Conservation (phyloP, 208 protist species). For the Acanthamoeba divionensis region DNA sequence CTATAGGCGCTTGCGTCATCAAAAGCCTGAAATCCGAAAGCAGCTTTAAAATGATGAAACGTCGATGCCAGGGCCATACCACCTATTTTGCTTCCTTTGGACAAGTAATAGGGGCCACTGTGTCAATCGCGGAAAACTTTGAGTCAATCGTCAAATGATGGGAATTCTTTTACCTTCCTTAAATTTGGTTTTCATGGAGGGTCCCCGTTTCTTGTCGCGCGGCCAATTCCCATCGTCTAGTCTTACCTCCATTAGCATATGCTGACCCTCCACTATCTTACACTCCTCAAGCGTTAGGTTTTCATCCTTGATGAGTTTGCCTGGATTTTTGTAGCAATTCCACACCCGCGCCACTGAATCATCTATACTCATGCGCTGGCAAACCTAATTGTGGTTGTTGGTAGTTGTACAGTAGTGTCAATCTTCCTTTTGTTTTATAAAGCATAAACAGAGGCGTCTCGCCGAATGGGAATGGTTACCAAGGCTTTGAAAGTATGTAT, state of each 20-base stretch:
- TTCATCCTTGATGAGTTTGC: constrained; percentile 8
- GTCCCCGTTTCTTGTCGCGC: not conserved
- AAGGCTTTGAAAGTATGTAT: not conserved
- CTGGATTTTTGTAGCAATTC: not conserved
- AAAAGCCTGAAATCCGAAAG: too few species aligned
- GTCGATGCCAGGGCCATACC: not conserved
- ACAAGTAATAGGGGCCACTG: not conserved
- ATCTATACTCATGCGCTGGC: not conserved
- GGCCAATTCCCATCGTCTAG: constrained; percentile 46
- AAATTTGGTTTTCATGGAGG: not conserved
- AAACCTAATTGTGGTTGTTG: too few species aligned
- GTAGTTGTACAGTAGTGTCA: too few species aligned
- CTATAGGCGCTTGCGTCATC: too few species aligned
- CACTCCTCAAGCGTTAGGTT: constrained; percentile 23
- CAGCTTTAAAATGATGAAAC: too few species aligned
- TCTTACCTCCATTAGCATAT: constrained; percentile 23
- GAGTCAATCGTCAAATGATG: too few species aligned
- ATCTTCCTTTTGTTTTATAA: too few species aligned
- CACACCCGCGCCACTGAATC: not conserved
- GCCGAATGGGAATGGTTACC: too few species aligned
- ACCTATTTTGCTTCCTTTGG: not conserved
- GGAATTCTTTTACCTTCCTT: not conserved
- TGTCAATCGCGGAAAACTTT: too few species aligned
- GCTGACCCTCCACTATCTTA: constrained; percentile 27
- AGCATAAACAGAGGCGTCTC: too few species aligned